Base-by-base conservation (phyloP, 305 asterid genomes). In the Galium porrigens region DNA sequence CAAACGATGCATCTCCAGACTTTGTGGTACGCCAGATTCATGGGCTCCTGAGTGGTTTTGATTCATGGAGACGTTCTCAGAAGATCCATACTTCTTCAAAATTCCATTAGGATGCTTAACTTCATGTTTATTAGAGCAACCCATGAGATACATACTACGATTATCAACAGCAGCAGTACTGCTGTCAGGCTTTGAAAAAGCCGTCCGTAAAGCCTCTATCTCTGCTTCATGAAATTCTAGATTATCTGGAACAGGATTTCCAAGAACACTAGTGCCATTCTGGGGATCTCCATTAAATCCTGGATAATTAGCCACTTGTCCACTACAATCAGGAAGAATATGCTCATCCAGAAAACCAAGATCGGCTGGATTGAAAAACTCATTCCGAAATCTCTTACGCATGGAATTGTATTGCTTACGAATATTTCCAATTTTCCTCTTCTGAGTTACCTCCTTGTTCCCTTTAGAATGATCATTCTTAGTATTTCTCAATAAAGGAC, bases 331-430 rank as follows among this genome's bases (percentile, higher is more conserved):
- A 34, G 71, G 83, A 72, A 85, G 48, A 72, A 68, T 78, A 51
- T 86, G 68, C 70, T 78, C 95, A 22, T 73, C 76, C 52, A 83
- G 78, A 73, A 89, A 75, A 46, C 79, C 84, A 15, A 85, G 72
- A 74, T 82, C 88, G 11, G 76, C 46, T 53, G 84, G 73, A 56
- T 71, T 78, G 76, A 82, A 81, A 66, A 84, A 75, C 34, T 87
- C 94, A 6, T 68, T 79, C 54, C 92, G 86, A 62, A 87, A 64
- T 69, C 78, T 89, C 77, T 89, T 89, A 71, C 90, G 79, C 94
- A 83, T 79, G 64, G 87, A 75, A 68, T 80, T 78, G 77, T 92
- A 92, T 68, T 86, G 88, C 64, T 77, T 75, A 37, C 91, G 90
- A 39, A 89, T 76, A 72, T 84, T 85, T 72, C 75, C 84, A 20